Conservation (phyloP, 2,329 filamentous ascomycete species). For the Phaeoacremonium minimum region DNA sequence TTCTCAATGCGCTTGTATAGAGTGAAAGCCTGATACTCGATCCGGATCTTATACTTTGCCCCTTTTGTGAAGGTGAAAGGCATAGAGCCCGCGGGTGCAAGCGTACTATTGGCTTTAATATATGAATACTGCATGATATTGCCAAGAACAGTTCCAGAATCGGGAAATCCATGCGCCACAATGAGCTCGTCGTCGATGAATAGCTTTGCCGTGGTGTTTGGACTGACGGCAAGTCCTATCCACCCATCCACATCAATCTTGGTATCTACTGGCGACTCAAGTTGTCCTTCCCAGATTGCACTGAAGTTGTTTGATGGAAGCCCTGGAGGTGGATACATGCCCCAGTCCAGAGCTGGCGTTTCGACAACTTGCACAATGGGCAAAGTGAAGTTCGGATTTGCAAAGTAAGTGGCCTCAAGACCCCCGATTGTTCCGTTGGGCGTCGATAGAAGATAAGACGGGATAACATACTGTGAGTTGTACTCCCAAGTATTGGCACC, state of each 20-base stretch:
- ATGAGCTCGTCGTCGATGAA: constrained; percentile 27
- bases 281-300: constrained; percentile 33
- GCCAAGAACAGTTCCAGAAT: constrained; percentile 27
- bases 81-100: constrained; percentile 26
- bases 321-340: constrained; percentile 34
- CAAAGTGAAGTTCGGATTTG: constrained; percentile 29
- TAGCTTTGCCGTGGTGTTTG: constrained; percentile 32
- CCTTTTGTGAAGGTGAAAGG: constrained; percentile 31
- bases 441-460: constrained; percentile 30
- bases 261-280: constrained; percentile 27
- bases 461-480: constrained; percentile 36
- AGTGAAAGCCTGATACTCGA: constrained; percentile 38
- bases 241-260: constrained; percentile 31
- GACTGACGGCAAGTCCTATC: constrained; percentile 33
- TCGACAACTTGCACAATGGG: constrained; percentile 24
- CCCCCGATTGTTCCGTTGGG: constrained; percentile 28
- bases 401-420: constrained; percentile 33
- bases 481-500: constrained; percentile 38
- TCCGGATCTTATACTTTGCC: constrained; percentile 26
- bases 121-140: constrained; percentile 34
- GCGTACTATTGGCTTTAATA: constrained; percentile 26
- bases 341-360: constrained; percentile 35
- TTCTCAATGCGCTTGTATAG: constrained; percentile 31
- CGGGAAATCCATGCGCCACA: constrained; percentile 16
- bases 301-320: constrained; percentile 39